Base-by-base conservation (phyloP, 176 grass and related monocot species). In the Olyra latifolia region DNA sequence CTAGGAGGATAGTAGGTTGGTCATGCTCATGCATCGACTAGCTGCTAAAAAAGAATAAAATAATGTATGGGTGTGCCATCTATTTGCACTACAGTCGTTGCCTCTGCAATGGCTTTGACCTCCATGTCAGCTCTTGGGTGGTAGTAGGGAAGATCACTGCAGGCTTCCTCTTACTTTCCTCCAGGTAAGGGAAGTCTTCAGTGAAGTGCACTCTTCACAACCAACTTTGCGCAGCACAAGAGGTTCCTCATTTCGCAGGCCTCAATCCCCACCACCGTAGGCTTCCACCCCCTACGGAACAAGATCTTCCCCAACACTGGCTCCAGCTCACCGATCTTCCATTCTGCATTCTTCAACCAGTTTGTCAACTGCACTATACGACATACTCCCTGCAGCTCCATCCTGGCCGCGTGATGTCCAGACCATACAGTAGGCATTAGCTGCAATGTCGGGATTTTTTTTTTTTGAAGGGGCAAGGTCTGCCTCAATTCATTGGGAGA, bases 201-300 rank as follows among this genome's bases (percentile, higher is more conserved):
- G 88, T 98, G 69, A 93, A 98, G 81, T 98, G 95, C 24, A 98
- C 95, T 98, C 63, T 87, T 87, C 35, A 98, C 90, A 1, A 98
- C 92, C 73, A 98, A 70, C 66, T 87, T 95, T 22, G 95, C 90
- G 2, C 95, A 98, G 64, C 90, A 98, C 77, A 98, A 93, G 40
- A 98, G 87, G 71, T 98, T 95, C 70, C 90, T 88, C 95, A 95
- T 93, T 74, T 98, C 92, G 4, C 95, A 98, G 45, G 90, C 83
- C 82, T 95, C 88, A 2, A 98, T 35, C 15, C 95, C 92, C 27
- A 95, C 95, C 81, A 89, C 93, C 13, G 80, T 94, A 1, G 92
- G 74, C 46, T 89, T 91, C 95, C 95, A 98, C 40, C 90, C 95
- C 13, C 80, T 87, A 57, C 62, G 71, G 42, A 94, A 98, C 80